Evolutionary conservation across 2,329 filamentous ascomycete genomes (phyloP), one percentile per base, ranked within the genome.

Genomic region (Beauveria sp.): DNA sequence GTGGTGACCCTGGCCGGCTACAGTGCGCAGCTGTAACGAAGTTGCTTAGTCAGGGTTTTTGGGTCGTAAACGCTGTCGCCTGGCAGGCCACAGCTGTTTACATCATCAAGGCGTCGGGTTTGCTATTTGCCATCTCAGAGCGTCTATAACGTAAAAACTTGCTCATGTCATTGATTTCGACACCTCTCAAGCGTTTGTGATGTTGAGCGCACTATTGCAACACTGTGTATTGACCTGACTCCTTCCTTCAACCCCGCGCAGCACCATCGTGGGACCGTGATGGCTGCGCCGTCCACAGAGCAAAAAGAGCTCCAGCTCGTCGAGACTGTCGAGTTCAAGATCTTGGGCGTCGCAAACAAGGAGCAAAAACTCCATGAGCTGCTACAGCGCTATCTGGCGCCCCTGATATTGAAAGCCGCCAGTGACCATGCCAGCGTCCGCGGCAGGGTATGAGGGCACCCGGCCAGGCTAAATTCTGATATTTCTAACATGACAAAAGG

Each of bases 281-380:
- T 79, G 77, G 67, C 77, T 28, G 63, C 67, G 30, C 58, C 68
- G 28, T 70, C 77, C 12, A 68, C 77, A 6, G 86, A 89, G 74
- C 80, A 88, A 73, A 85, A 87, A 64, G 92, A 96, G 81, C 80
- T 96, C 66, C 84, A 86, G 66, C 84, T 97, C 64, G 84, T 96
- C 57, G 89, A 90, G 69, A 93, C 90, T 70, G 88, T 96, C 51
- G 92, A 96, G 73, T 85, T 94, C 70, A 84, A 87, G 65, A 94
- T 97, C 68, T 71, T 85, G 18, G 88, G 85, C 30, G 84, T 93
- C 57, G 89, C 92, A 30, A 89, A 91, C 67, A 87, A 91, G 56
- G 93, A 97, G 71, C 80, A 85, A 64, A 96, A 93, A 75, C 83
- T 99, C 1, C 85, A 93, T 71, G 77, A 85, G 26, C 79, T 94